Percentiles rank a stretch among this genome's conserved stretches.
These are phyloP conservation scores for Dendrobium nobile DNA, from an alignment of 106 monocot species.

Conservation along the genomic window DNA sequence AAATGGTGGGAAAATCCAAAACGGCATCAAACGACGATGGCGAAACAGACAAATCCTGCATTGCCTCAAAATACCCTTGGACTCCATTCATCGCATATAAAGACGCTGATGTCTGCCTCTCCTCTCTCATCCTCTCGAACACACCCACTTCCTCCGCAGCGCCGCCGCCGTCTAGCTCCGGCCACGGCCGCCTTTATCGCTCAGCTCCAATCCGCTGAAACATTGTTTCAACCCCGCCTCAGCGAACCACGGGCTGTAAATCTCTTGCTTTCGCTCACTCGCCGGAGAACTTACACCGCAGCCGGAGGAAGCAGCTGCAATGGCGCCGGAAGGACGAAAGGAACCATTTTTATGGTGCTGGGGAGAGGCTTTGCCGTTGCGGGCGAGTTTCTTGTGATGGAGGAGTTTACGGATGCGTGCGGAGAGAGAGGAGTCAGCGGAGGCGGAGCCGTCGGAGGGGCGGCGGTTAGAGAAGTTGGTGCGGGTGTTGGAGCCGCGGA, in stretches of 20 bases:
- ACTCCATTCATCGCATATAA: constrained; percentile 44
- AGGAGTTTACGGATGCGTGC: constrained; percentile 11
- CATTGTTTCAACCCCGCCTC: background rate
- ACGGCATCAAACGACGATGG: constrained; percentile 2
- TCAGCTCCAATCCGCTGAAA: background rate
- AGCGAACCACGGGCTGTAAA: background rate
- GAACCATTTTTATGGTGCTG: no score
- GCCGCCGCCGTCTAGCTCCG: constrained; percentile 3
- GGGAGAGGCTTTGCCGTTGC: no score
- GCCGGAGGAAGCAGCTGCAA: background rate
- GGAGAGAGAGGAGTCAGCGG: constrained; percentile 18
- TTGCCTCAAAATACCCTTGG: constrained; percentile 47
- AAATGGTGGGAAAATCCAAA: constrained; percentile 33
- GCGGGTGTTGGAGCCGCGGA: constrained; percentile 51
- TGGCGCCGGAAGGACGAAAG: background rate
- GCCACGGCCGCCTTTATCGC: background rate
- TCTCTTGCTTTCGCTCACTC: background rate
- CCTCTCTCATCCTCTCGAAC: constrained; percentile 46
- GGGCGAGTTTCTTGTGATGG: constrained; percentile 1
- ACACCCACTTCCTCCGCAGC: background rate
- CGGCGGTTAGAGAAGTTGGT: constrained; percentile 36
- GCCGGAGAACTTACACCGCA: background rate
- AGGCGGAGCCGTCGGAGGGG: background rate
- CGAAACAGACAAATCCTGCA: constrained; percentile 12
- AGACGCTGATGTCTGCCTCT: constrained; percentile 46